These are phyloP conservation scores for Diplodia scrobiculata DNA, from an alignment of 2,329 filamentous ascomycete genomes.

Conservation along the genomic window DNA sequence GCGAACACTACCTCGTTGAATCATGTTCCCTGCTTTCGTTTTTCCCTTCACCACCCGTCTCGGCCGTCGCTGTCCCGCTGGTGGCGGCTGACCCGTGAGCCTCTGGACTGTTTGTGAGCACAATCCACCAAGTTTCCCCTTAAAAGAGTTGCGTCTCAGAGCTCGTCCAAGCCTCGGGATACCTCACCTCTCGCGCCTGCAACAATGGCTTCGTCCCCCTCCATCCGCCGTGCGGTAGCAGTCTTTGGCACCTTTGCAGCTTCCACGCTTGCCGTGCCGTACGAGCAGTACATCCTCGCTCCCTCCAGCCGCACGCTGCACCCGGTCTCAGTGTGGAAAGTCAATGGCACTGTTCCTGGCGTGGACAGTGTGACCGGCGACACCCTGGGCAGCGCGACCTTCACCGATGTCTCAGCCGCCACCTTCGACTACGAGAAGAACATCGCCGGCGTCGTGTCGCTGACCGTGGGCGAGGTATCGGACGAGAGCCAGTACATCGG, in stretches of 20 bases:
- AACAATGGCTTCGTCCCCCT: not conserved
- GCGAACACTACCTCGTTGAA: not conserved
- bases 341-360: conserved; percentile 46
- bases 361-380: conserved; percentile 41
- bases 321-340: conserved; percentile 44
- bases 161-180: not conserved
- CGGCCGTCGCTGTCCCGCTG: conserved; percentile 16
- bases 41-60: not conserved
- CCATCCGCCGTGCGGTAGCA: not conserved
- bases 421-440: conserved; percentile 50
- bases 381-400: conserved; percentile 39
- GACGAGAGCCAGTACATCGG: conserved; percentile 45
- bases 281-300: conserved; percentile 49
- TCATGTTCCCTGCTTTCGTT: not conserved
- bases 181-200: not conserved
- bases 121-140: not conserved
- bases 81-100: conserved; percentile 11
- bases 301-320: conserved; percentile 44
- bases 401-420: conserved; percentile 42
- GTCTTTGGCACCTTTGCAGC: conserved; percentile 1
- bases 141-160: not conserved
- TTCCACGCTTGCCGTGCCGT: conserved; percentile 34
- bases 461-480: conserved; percentile 17
- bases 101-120: not conserved
- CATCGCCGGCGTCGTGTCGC: conserved; percentile 46